phyloP scores from a whole-genome alignment of 805 yeast species.

The Hanseniaspora taiwanica region DNA sequence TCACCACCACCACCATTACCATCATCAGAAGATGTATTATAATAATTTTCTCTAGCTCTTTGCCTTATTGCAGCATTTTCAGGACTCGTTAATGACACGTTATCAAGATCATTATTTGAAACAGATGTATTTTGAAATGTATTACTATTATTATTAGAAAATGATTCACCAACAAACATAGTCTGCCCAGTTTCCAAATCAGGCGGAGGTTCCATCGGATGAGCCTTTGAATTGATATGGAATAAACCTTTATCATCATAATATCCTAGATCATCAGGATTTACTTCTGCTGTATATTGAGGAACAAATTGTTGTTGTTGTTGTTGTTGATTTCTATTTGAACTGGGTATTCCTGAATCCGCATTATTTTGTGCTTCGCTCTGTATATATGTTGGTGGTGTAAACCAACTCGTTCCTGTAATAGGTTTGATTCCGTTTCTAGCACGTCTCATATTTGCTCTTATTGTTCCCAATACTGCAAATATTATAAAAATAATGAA shows the following conservation, averaged over 20 bases:
- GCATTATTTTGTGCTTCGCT: conserved; percentile 41
- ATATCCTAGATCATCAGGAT: conserved; percentile 65
- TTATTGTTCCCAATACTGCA: conserved; percentile 36
- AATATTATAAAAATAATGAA: conserved; percentile 36
- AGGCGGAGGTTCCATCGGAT: conserved; percentile 19
- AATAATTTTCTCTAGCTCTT: not conserved
- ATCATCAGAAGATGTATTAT: no score
- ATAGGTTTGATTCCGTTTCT: conserved; percentile 36
- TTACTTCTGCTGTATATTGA: conserved; percentile 50
- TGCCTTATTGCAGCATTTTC: not conserved
- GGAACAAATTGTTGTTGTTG: conserved; percentile 46
- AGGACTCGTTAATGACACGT: not conserved
- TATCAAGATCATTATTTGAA: not conserved
- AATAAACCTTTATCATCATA: conserved; percentile 53
- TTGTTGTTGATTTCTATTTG: conserved; percentile 3
- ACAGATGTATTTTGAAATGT: not conserved
- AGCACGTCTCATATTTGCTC: conserved; percentile 40
- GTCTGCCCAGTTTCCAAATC: not conserved
- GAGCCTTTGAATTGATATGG: conserved; percentile 25
- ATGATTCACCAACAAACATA: not conserved
- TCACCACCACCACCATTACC: no score
- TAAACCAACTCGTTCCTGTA: conserved; percentile 57
- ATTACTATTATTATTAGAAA: not conserved
- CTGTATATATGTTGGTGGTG: conserved; percentile 52
- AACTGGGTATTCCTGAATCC: conserved; percentile 14